A percentile compares a stretch with the other conserved stretches of the same genome.
Conservation (phyloP, 345 rosid genomes). For the Rhizophora apiculata region DNA sequence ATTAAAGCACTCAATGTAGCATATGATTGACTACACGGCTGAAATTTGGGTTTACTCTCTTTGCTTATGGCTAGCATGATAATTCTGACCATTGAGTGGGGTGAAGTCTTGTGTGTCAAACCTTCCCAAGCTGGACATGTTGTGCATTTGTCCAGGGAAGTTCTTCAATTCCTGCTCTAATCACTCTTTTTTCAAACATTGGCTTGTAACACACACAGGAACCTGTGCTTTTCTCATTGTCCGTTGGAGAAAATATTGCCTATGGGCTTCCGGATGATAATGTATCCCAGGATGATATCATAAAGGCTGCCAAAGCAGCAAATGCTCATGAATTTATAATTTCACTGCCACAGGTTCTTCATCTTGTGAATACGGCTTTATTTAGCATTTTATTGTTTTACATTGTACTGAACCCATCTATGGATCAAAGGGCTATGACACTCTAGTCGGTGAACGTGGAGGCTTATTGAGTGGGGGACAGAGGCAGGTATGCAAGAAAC, state of each 20-base stretch:
- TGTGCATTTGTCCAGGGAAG: neutral
- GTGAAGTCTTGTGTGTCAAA: neutral
- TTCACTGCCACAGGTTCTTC: constrained; percentile 82
- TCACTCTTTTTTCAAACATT: neutral
- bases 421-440: constrained; percentile 78
- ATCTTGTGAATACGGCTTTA: neutral
- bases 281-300: constrained; percentile 82
- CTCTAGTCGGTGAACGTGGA: constrained; percentile 91
- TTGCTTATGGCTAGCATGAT: neutral
- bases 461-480: constrained; percentile 97
- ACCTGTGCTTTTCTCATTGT: constrained; percentile 85
- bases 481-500: constrained; percentile 64
- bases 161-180: neutral
- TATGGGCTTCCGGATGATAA: constrained; percentile 92
- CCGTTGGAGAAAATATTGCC: constrained; percentile 95
- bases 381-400: too few species aligned
- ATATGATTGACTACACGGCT: neutral
- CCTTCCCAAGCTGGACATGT: neutral
- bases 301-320: constrained; percentile 94
- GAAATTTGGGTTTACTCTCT: neutral
- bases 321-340: constrained; percentile 97
- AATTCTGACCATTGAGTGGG: neutral
- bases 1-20: neutral
- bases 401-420: constrained; percentile 14
- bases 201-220: constrained; percentile 41